These are phyloP conservation scores for Betula pendula DNA, from an alignment of 306 rosid genomes.

Conservation along the genomic window DNA sequence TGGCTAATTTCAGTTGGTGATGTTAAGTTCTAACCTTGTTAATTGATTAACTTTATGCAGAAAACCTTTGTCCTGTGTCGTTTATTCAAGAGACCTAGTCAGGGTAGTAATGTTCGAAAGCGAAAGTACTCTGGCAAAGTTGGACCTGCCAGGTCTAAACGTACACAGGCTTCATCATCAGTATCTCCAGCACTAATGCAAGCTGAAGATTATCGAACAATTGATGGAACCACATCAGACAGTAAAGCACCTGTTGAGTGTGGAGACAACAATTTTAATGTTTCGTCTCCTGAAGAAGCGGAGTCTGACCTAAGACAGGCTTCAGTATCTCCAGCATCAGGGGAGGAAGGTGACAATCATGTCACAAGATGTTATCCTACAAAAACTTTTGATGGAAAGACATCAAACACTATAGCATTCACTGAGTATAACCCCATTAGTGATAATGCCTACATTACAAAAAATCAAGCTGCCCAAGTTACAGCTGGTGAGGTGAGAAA, in stretches of 20 bases:
- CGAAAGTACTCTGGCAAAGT: too few species aligned
- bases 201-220: background rate
- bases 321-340: conserved; percentile 43
- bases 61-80: conserved; percentile 79
- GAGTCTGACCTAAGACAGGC: too few species aligned
- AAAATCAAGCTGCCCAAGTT: conserved; percentile 22
- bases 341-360: conserved; percentile 6
- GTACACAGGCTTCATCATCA: background rate
- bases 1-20: too few species aligned
- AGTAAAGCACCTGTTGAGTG: too few species aligned
- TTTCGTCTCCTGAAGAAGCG: too few species aligned
- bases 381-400: conserved; percentile 32
- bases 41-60: conserved; percentile 43
- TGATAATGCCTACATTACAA: conserved; percentile 20
- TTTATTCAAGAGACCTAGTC: conserved; percentile 51
- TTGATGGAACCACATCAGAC: background rate
- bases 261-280: too few species aligned
- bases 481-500: conserved; percentile 37
- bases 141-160: background rate
- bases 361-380: background rate
- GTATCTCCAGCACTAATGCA: background rate
- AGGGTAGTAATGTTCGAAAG: too few species aligned
- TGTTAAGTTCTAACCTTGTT: conserved; percentile 16
- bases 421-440: conserved; percentile 39
- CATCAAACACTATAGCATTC: background rate